Base-by-base conservation (phyloP, 495 filamentous ascomycete genomes). In the Aspergillus sclerotioniger region DNA sequence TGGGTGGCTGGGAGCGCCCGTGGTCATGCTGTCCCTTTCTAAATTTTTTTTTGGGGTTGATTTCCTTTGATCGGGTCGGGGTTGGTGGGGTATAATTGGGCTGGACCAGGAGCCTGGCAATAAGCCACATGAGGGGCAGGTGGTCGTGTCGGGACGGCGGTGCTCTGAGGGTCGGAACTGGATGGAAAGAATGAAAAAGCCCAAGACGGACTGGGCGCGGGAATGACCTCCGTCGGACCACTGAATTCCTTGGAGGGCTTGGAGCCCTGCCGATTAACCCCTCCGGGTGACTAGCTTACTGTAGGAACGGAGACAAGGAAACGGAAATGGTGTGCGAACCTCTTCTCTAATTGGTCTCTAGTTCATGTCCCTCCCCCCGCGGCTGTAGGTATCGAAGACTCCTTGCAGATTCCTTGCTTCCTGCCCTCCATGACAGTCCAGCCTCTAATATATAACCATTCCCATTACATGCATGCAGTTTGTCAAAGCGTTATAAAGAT, bases 361-460 rank as follows among this genome's bases (percentile, higher is more conserved):
- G 28, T 25, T 50, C 47, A 25, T 50, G 25, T 50, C 47, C 15
- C 25, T 16, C 21, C 46, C 28, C 47, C 28, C 28, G 47, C 47
- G 28, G 47, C 47, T 50, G 20, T 25, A 32, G 31, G 47, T 50
- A 50, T n/a, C 25, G 16, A 15, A 28, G 28, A 31, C 47, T n/a
- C 47, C 47, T 50, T 50, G 47, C 47, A 50, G 28, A 28, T 50
- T 32, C 47, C 47, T 50, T 31, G 47, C 47, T 28, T 50, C 47
- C 47, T 17, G 25, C 25, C 47, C 47, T 28, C 47, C 20, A 29
- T 31, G 47, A 50, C 47, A 50, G 47, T 28, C 25, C 47, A 31
- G 47, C 47, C 25, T 28, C 47, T 50, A 50, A n/a, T 49, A 49
- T 49, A 28, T 28, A 49, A 16, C 31, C 47, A 50, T 32, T 50